These are phyloP conservation scores for Suillus placidus DNA, from an alignment of 768 basidiomycete genomes.

Conservation along the genomic window DNA sequence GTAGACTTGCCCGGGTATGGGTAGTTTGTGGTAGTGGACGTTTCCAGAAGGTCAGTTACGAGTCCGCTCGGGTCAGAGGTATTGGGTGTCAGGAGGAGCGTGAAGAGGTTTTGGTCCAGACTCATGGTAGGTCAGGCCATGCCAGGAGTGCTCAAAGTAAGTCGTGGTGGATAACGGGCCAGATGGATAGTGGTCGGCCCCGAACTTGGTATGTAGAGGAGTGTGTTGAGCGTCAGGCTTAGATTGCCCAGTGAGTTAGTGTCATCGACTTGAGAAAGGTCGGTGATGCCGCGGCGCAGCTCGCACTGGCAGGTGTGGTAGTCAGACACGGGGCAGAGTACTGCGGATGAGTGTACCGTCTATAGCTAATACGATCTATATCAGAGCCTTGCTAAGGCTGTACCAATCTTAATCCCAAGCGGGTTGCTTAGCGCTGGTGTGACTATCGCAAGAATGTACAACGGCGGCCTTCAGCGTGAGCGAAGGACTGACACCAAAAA, in stretches of 20 bases:
- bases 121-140: constrained; percentile 53
- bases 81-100: constrained; percentile 64
- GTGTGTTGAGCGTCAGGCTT: neutral
- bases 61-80: constrained; percentile 51
- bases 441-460: neutral
- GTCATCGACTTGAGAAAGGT: neutral
- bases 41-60: constrained; percentile 65
- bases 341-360: neutral
- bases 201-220: neutral
- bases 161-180: neutral
- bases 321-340: neutral
- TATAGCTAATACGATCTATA: neutral
- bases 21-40: constrained; percentile 73
- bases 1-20: constrained; percentile 56
- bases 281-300: neutral
- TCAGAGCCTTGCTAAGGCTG: neutral
- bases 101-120: constrained; percentile 85
- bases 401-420: too few relatives aligned
- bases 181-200: neutral
- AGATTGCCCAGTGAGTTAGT: neutral
- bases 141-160: neutral
- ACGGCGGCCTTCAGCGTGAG: neutral
- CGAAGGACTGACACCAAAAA: neutral
- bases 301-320: neutral
- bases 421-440: too few relatives aligned